Evolutionary conservation across 2,329 filamentous ascomycete species (phyloP), one percentile per base, ranked within the genome.

Genomic region (Hypoxylon sp.): DNA sequence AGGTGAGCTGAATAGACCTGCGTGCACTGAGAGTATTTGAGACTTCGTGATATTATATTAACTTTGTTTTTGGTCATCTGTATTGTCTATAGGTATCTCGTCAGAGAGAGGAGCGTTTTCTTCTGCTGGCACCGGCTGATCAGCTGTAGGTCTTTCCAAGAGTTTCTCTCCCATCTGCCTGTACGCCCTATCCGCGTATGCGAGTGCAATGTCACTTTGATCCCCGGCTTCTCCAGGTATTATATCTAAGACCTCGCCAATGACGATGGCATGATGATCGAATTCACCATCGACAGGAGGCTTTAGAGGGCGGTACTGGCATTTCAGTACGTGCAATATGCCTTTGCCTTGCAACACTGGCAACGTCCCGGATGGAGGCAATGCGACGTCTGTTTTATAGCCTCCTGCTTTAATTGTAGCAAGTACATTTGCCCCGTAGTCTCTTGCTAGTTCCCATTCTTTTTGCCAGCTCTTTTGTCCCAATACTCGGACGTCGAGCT

Each of bases 321-420:
- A 72, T 52, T 70, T 68, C 6, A 73, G 57, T 8, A 84, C 82
- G 69, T 83, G 83, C 71, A 85, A 70, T n/a, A 89, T 82, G 19
- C 88, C 87, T 3, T 81, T 77, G 0, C 84, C 84, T 8, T 73
- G 76, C 51, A 88, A 74, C 21, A 84, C 72, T 12, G 85, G 85
- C 25, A 82, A 72, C 25, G 78, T 76, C 30, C 73, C 74, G 9
- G 74, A 72, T 37, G 41, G 25, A 6, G 61, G 66, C 65, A 56
- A 8, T 27, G 29, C 21, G 14, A 58, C 48, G 4, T 61, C 47
- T 12, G 16, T 39, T n/a, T 27, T 60, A 39, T 37, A 39, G 1
- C 19, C 43, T 4, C n/a, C 41, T 16, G 34, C 21, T 29, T 43
- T 50, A 7, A 47, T 19, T 5, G 48, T 23, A 25, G 41, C 27